Evolutionary conservation across 495 filamentous ascomycete genomes (phyloP), one percentile per base, ranked within the genome.

Genomic region (Penicillium canariense): DNA sequence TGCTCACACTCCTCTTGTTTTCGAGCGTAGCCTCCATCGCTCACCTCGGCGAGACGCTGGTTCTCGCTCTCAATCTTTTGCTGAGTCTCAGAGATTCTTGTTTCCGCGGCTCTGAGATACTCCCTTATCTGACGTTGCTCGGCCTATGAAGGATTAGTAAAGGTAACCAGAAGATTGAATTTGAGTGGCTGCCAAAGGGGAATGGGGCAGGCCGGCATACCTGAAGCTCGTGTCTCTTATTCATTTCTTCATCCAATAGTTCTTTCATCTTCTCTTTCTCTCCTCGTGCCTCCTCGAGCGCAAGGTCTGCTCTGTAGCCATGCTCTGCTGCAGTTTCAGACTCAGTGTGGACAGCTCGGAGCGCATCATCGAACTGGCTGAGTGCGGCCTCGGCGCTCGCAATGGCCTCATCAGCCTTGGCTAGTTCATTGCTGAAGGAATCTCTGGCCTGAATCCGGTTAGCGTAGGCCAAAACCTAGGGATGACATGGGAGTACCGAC

Each of bases 271-370:
- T 64, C 23, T 65, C 60, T 40, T 70, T 77, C 43, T 75, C 74
- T 32, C 70, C 71, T 38, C 71, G 48, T 8, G 75, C 61, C 14
- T 75, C 73, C 45, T 76, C 76, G 2, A 85, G 65, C 32, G 68
- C 70, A 17, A 67, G 59, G 40, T 82, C 77, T 10, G 84, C 81
- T 46, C 75, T 67, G 15, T 77, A 71, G 20, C 84, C 63, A 47
- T 78, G 80, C 39, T 81, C 81, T 50, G 79, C 78, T 4, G 81
- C 76, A 30, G 81, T 76, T 58, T 83, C 81, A 14, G 54, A 55
- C 32, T 77, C 72, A 11, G 69, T 58, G 35, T 85, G 70, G 23
- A 73, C 75, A 9, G 71, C 66, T 47, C 73, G 75, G 59, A 77
- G 78, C 11, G 58, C 60, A 12, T 51, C 58, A 60, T 81, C 76